A percentile compares a stretch with the other conserved stretches of the same genome.
phyloP scores from a whole-genome alignment of 176 grass and related monocot genomes.

The Juncus effusus region DNA sequence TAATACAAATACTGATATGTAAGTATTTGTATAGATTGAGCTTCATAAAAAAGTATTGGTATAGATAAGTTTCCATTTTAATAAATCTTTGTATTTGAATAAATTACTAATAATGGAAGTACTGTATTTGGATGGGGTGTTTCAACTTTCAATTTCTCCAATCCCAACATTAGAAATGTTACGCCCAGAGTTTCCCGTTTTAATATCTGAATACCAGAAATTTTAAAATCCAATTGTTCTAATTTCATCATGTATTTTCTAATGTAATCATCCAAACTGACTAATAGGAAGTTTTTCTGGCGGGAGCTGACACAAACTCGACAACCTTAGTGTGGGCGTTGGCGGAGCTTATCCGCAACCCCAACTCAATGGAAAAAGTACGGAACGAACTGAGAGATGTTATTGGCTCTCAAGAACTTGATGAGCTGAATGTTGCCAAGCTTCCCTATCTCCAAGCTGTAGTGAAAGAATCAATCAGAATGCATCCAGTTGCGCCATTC shows the following conservation, averaged over 20 bases:
- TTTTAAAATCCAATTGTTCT: neutral
- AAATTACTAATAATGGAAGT: too few relatives aligned
- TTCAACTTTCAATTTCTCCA: too few relatives aligned
- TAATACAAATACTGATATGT: too few relatives aligned
- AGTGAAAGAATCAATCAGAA: conserved; percentile 16
- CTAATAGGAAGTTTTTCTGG: conserved; percentile 4
- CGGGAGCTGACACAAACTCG: conserved; percentile 14
- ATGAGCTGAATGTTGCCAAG: neutral
- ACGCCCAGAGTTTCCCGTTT: neutral
- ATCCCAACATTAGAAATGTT: too few relatives aligned
- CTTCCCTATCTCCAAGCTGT: conserved; percentile 14
- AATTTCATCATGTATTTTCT: neutral
- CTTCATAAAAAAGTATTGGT: too few relatives aligned
- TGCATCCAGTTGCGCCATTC: conserved; percentile 3
- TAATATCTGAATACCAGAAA: neutral
- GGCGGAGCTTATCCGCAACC: conserved; percentile 32
- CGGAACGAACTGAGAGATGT: conserved; percentile 11
- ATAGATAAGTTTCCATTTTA: too few relatives aligned
- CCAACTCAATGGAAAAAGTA: conserved; percentile 15
- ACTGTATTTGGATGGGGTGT: too few relatives aligned
- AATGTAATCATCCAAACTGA: neutral
- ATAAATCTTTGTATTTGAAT: too few relatives aligned
- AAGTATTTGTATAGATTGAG: too few relatives aligned
- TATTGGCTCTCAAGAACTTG: neutral
- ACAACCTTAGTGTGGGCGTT: conserved; percentile 18